A percentile compares a stretch with the other conserved stretches of the same genome.
Conservation (phyloP, 1,284 basidiomycete species). For the Spongiforma sp. region DNA sequence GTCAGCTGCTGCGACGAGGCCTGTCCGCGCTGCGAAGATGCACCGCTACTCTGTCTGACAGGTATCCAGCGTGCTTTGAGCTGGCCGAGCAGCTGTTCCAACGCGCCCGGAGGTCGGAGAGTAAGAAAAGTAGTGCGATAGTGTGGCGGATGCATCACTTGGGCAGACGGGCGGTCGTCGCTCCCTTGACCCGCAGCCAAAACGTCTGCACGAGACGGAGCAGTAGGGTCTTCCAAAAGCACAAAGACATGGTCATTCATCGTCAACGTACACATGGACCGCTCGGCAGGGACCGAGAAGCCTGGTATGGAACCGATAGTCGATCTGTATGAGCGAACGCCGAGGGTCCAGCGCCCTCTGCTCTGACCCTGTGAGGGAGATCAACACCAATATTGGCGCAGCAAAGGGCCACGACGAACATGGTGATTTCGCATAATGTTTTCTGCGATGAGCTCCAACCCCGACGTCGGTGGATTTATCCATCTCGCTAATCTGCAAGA, state of each 20-base stretch:
- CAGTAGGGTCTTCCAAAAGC: constrained; percentile 71
- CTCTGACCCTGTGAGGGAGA: constrained; percentile 51
- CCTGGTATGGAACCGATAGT: constrained; percentile 59
- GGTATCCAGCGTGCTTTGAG: constrained; percentile 76
- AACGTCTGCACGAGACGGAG: constrained; percentile 67
- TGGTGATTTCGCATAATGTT: constrained; percentile 76
- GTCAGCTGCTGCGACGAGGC: constrained; percentile 62
- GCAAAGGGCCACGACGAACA: constrained; percentile 43
- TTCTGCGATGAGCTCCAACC: constrained; percentile 66
- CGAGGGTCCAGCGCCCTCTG: constrained; percentile 68
- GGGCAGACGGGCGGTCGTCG: constrained; percentile 31
- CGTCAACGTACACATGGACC: constrained; percentile 72
- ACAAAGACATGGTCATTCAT: constrained; percentile 82
- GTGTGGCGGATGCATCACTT: constrained; percentile 57
- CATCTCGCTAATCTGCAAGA: constrained; percentile 79
- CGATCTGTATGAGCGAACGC: constrained; percentile 74
- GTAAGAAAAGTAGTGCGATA: constrained; percentile 78
- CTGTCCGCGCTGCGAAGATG: constrained; percentile 50
- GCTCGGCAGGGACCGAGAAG: constrained; percentile 57
- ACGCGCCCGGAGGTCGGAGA: constrained; percentile 67
- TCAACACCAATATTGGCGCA: constrained; percentile 22
- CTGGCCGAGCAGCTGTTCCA: constrained; percentile 74
- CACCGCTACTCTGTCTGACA: constrained; percentile 58
- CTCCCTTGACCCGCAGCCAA: constrained; percentile 42
- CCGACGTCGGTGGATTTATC: constrained; percentile 76